These are phyloP conservation scores for Nemania sp. DNA, from an alignment of 2,329 filamentous ascomycete species.

Conservation along the genomic window DNA sequence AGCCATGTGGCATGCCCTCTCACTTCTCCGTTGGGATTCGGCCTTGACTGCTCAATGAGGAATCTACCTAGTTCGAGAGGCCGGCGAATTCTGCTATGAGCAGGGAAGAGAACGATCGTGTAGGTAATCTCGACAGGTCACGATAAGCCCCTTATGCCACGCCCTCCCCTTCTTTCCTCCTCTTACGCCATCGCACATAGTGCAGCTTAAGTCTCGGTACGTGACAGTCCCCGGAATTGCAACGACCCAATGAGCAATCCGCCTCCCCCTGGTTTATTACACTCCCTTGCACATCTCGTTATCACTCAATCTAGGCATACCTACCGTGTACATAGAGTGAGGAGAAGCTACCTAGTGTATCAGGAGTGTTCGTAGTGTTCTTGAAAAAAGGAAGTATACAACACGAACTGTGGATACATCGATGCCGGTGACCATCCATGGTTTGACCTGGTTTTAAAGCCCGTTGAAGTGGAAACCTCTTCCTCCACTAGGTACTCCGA, in stretches of 20 bases:
- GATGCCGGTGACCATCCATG: too few species aligned
- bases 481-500: too few species aligned
- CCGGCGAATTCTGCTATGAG: slow-evolving; percentile 1
- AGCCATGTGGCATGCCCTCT: slow-evolving; percentile 25
- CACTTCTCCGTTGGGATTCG: slow-evolving; percentile 18
- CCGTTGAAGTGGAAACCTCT: background rate
- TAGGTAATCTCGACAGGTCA: slow-evolving; percentile 15
- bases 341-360: too few species aligned
- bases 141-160: slow-evolving; percentile 12
- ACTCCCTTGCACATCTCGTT: background rate
- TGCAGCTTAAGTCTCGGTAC: background rate
- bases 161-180: background rate
- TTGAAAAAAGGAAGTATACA: too few species aligned
- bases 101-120: slow-evolving; percentile 8
- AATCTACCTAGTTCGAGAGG: slow-evolving; percentile 7
- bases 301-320: too few species aligned
- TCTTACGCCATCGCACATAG: slow-evolving; percentile 8
- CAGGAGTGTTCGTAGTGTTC: too few species aligned
- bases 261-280: background rate
- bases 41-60: slow-evolving; percentile 24
- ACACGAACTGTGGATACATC: too few species aligned
- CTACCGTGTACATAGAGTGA: too few species aligned
- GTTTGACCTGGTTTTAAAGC: too few species aligned
- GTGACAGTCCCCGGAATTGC: slow-evolving; percentile 9
- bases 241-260: background rate